phyloP scores from a whole-genome alignment of 371 early-diverging fungal species.

The Mucor velutinosus region DNA sequence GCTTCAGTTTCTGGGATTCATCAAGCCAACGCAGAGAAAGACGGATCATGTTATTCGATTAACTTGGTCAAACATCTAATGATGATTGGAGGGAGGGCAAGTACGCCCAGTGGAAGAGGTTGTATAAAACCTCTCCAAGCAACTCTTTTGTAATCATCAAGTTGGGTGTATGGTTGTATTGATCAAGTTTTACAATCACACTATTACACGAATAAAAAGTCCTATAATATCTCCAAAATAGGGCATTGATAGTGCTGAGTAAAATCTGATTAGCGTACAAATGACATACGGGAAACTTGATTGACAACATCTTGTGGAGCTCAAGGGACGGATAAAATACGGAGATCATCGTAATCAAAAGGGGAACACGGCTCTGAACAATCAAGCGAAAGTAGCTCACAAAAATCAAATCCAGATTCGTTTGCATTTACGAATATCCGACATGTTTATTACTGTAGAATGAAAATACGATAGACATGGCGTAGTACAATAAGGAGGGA shows the following conservation, averaged over 20 bases:
- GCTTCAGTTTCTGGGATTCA: constrained; percentile 86
- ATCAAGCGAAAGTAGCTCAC: background rate
- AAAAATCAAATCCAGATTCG: background rate
- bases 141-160: background rate
- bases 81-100: background rate
- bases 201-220: background rate
- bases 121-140: background rate
- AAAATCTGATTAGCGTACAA: background rate
- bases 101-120: too few relatives aligned
- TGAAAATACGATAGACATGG: background rate
- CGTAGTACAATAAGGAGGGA: background rate
- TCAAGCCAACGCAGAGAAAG: constrained; percentile 85
- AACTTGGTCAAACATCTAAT: constrained; percentile 77
- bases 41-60: constrained; percentile 90
- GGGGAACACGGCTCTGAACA: background rate
- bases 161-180: too few relatives aligned
- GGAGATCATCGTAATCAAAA: background rate
- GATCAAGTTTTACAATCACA: background rate
- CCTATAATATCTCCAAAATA: background rate
- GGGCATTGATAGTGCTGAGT: background rate
- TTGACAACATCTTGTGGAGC: background rate
- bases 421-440: background rate
- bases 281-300: too few relatives aligned
- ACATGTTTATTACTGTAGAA: background rate
- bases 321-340: background rate